A percentile compares a stretch with the other conserved stretches of the same genome.
These are phyloP conservation scores for Populus pruinosa DNA, from an alignment of 345 rosid genomes.

Conservation along the genomic window DNA sequence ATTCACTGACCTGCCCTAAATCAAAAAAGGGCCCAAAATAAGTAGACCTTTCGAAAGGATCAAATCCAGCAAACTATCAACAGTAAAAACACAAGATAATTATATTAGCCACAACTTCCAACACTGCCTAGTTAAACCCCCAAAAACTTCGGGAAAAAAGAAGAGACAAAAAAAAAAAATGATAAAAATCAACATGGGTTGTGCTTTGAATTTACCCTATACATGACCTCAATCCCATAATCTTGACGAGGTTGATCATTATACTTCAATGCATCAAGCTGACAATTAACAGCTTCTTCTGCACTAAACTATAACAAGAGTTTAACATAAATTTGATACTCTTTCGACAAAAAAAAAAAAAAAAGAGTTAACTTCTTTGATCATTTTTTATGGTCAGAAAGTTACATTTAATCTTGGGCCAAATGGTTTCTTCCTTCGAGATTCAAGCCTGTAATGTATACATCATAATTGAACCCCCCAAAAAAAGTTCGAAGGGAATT, in stretches of 20 bases:
- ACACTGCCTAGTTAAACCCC: too few species aligned
- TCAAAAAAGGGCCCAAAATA: conserved; percentile 94
- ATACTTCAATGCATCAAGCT: conserved; percentile 83
- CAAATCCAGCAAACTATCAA: conserved; percentile 89
- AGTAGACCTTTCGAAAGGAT: conserved; percentile 88
- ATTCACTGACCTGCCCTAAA: conserved; percentile 68
- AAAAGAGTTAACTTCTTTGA: not conserved
- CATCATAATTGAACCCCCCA: too few species aligned
- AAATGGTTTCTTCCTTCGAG: conserved; percentile 80
- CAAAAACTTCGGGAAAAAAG: too few species aligned
- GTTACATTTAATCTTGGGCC: conserved; percentile 83
- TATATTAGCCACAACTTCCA: not conserved
- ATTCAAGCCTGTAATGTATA: conserved; percentile 65
- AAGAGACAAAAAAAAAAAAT: not conserved
- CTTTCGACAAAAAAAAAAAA: not conserved
- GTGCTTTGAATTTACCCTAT: conserved; percentile 48
- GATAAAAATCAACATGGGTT: not conserved
- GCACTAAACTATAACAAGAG: conserved; percentile 67
- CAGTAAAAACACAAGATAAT: not conserved
- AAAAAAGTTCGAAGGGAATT: not conserved
- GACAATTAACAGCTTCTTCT: conserved; percentile 75
- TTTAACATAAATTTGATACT: conserved; percentile 18
- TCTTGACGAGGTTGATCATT: conserved; percentile 83
- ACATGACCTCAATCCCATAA: conserved; percentile 91
- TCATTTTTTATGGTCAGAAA: not conserved